Evolutionary conservation across 2,329 filamentous ascomycete genomes (phyloP), one percentile per base, ranked within the genome.

Genomic region (Cyphellophora europaea): DNA sequence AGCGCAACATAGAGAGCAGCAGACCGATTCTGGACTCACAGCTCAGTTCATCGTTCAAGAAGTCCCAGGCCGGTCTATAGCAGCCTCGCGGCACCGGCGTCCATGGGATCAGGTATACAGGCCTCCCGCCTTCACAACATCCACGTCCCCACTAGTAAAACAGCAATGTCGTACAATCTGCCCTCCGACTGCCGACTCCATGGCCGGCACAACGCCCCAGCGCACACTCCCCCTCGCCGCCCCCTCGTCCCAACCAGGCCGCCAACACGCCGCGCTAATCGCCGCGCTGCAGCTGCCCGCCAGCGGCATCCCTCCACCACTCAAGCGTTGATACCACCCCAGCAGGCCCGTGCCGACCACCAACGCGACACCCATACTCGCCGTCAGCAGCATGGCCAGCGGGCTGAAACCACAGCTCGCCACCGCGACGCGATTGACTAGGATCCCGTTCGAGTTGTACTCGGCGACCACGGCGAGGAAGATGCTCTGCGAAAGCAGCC

Each of bases 401-500:
- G 41, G 40, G 16, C 42, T 51, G 37, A 48, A 49, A 11, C 49
- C 50, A 25, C 46, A 45, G 2, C 44, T 41, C 10, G 37, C 38
- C 15, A 52, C 25, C 2, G 21, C 28, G 12, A 38, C 30, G 5
- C 35, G 23, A 27, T 37, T 32, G 16, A 30, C 15, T 17, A 44
- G 19, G 8, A 18, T 19, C 3, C 38, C 44, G 11, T 27, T 10
- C 2, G 32, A n/a, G 15, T 33, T 27, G 30, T 51, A 53, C 11
- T 40, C 40, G 5, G 53, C 47, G 11, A 63, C 49, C 2, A 49
- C 45, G 1, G 58, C 55, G 3, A 68, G 40, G 44, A 65, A 68
- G 5, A 67, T 37, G n/a, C 51, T 52, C 30, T 66, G 58, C 0
- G 64, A 67, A 4, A 64, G 47, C 1, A 67, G 45, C 62, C 62